These are phyloP conservation scores for Cicer cuneatum DNA, from an alignment of 306 rosid genomes.

Conservation along the genomic window DNA sequence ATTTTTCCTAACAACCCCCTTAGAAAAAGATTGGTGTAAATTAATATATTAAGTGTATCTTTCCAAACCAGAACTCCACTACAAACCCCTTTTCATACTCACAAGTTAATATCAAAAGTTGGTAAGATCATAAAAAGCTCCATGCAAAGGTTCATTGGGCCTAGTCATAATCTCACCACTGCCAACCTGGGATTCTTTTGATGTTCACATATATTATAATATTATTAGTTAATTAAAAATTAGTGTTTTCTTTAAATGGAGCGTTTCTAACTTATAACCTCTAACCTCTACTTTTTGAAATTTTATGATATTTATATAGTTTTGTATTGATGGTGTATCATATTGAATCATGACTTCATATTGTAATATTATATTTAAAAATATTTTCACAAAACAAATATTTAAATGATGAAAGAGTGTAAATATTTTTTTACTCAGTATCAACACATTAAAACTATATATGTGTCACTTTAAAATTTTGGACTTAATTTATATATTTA, in stretches of 20 bases:
- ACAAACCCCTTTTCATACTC: constrained; percentile 48
- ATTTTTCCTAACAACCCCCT: constrained; percentile 63
- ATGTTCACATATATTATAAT: constrained; percentile 43
- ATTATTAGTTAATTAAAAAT: neutral
- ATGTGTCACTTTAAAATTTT: no score
- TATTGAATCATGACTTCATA: neutral
- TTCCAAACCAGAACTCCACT: constrained; percentile 94
- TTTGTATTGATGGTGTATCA: neutral
- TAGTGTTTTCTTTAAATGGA: constrained; percentile 34
- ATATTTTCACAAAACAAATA: no score
- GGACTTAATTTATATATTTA: no score
- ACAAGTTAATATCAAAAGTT: constrained; percentile 53
- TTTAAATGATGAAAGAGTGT: no score
- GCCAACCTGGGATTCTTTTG: constrained; percentile 86
- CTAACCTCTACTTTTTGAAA: constrained; percentile 7
- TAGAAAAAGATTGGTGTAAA: constrained; percentile 44
- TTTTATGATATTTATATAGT: constrained; percentile 1
- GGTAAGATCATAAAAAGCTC: constrained; percentile 59
- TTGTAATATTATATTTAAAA: no score
- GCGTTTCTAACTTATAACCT: constrained; percentile 62
- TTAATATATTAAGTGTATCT: constrained; percentile 52
- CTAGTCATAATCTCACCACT: constrained; percentile 91
- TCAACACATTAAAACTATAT: no score
- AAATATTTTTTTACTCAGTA: no score
- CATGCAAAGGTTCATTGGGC: constrained; percentile 78